Percentiles rank a stretch among this genome's conserved stretches.
phyloP scores from a whole-genome alignment of 2,329 filamentous ascomycete genomes.

The Trichoderma sp. region DNA sequence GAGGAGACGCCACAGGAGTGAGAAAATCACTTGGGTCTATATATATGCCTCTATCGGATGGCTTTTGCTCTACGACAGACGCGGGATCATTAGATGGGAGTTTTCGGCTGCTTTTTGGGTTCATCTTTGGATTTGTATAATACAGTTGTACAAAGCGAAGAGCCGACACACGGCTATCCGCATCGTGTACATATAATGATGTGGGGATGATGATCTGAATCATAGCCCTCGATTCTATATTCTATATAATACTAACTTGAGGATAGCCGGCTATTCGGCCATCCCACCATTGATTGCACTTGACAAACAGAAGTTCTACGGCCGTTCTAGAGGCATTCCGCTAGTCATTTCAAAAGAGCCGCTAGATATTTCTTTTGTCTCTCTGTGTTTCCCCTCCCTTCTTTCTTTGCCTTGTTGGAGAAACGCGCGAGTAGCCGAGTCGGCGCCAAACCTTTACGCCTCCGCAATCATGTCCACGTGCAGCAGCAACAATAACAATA shows the following conservation, averaged over 20 bases:
- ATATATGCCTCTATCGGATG: background rate
- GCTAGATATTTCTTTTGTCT: background rate
- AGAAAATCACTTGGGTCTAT: background rate
- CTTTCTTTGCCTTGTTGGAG: background rate
- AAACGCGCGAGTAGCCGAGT: background rate
- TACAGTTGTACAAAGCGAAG: background rate
- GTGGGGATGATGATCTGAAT: background rate
- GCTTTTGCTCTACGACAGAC: background rate
- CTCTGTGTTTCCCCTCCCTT: background rate
- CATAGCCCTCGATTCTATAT: background rate
- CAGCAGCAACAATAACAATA: background rate
- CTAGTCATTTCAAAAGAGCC: background rate
- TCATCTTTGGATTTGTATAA: conserved; percentile 4
- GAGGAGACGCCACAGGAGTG: conserved; percentile 6
- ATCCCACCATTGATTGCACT: background rate
- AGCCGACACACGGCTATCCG: background rate
- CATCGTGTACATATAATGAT: conserved; percentile 1
- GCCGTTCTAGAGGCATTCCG: background rate
- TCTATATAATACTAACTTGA: background rate
- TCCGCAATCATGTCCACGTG: conserved; percentile 9
- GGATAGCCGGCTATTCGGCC: background rate
- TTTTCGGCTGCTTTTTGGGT: conserved; percentile 1
- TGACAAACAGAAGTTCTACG: background rate
- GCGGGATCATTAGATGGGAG: conserved; percentile 16
- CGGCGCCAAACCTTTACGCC: conserved; percentile 4